Evolutionary conservation across 2,329 filamentous ascomycete genomes (phyloP), one percentile per base, ranked within the genome.

Genomic region (Falciphora oryzae): DNA sequence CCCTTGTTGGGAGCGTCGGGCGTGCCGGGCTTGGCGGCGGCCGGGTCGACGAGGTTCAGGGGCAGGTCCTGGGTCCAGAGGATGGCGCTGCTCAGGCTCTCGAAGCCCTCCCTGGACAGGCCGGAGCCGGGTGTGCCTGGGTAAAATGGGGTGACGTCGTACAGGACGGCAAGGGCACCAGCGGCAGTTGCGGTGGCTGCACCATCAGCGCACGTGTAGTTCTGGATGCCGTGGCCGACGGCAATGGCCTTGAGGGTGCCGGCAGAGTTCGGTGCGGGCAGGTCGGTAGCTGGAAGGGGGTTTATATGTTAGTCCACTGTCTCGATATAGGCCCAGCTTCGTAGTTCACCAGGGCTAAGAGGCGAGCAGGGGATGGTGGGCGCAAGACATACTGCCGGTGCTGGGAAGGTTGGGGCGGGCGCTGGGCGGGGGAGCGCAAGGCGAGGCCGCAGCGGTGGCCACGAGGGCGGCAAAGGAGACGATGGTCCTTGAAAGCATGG

Each of bases 181-280:
- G 76, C 73, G 7, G 70, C 70, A 35, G 80, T 76, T 0, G 70
- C 68, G 2, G 72, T 73, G 13, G 75, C 73, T 22, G 71, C 66
- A n/a, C 69, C 67, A 16, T 70, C 65, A 35, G 70, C 72, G 75
- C 87, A 90, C 53, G 84, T 87, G 79, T 90, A 90, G 81, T 90
- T 90, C 71, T 90, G 87, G 70, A 87, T 83, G 65, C 87, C 87
- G 69, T 87, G 82, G 69, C 87, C 87, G 57, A 90, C 75, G 65
- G 80, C 81, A 67, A 90, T 83, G 76, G 81, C 76, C 72, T 83
- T 81, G 53, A 87, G 76, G 6, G 73, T 72, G 58, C 78, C 70
- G 67, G 71, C 71, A 13, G 75, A 66, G 3, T 80, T 68, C 1
- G 79, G 79, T 4, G 73, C 66, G n/a, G 78, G 73, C 32, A 86